Evolutionary conservation across 768 basidiomycete genomes (phyloP), one percentile per base, ranked within the genome.

Genomic region (Phylloporus sp.): DNA sequence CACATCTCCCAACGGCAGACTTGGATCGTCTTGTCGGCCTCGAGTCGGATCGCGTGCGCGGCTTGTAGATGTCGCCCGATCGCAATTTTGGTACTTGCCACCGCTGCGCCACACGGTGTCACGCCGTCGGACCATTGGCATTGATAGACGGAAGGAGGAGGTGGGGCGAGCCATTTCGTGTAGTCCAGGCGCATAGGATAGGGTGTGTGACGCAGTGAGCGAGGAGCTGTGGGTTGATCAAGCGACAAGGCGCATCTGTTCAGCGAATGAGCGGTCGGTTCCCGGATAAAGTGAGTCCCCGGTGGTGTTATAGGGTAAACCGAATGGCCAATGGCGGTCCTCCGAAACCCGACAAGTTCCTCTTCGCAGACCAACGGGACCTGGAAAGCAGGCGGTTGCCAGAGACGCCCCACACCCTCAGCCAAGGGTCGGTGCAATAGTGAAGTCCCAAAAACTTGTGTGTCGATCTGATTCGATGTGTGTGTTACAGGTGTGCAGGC

Each of bases 1-100:
- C 64, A 64, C 0, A 0, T 11, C 2, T 35, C 40, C 64, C 62
- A 64, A 2, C 9, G 28, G 38, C 62, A 66, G 10, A 9, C 1
- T 22, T 41, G 42, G 2, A 0, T 2, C 10, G 40, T 21, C 46
- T 46, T 53, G 36, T 66, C 35, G 3, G 42, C 46, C 6, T 24
- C 51, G 24, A 42, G 31, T 4, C 14, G 35, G 18, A 53, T n/a
- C 22, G 17, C 50, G n/a, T 61, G 61, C 7, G 1, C 33, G 1
- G 6, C 9, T 1, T 40, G 38, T 26, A 63, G 36, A 23, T 61
- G 60, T 2, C 26, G 24, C 21, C 21, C 40, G 18, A 63, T 46
- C 26, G 49, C 55, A 8, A 11, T 28, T 7, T 49, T 61, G 34
- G 43, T 42, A 2, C 48, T 42, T 2, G 2, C 10, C 14, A 61